Evolutionary conservation across 2,329 filamentous ascomycete genomes (phyloP), one percentile per base, ranked within the genome.

Genomic region (Monosporascus ibericus): DNA sequence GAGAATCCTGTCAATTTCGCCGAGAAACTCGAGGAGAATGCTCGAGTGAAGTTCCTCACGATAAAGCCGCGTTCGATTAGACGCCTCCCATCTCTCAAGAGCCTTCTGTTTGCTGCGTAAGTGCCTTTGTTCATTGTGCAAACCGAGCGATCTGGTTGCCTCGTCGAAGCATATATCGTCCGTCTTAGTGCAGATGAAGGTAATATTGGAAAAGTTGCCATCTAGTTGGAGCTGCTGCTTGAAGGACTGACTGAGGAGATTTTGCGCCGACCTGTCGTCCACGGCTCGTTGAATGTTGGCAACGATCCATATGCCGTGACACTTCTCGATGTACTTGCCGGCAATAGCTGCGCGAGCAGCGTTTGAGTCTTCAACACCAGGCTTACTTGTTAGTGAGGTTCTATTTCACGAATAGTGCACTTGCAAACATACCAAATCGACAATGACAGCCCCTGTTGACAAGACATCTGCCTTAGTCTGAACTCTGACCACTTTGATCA

Each of bases 281-380:
- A 83, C 78, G 9, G 81, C 81, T 30, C 81, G 72, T 48, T 71
- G 81, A 52, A 84, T 83, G 0, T 77, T 78, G 2, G 80, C 78
- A 36, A 82, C 76, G 50, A 84, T 78, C 77, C 78, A 85, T 0
- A 84, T 63, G 0, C 73, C 75, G 1, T 76, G 78, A 56, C 82
- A 86, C 55, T 79, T 72, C 60, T 85, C 79, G 67, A 85, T 76
- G 57, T 86, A 86, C 0, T 72, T 71, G 44, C 75, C 72, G 1
- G 82, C 80, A 24, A 86, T 76, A 2, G 79, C 76, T 39, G 77
- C 74, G 48, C 82, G 73, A 37, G 82, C 82, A 4, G 78, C 75
- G 60, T 86, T 86, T 1, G 76, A 76, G 59, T 86, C 82, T 15
- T 80, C 75, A 1, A 81, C 72, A 42, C 82, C 81, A 5, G 82